phyloP scores from a whole-genome alignment of 2,329 filamentous ascomycete species.

The Penicillium griseofulvum region DNA sequence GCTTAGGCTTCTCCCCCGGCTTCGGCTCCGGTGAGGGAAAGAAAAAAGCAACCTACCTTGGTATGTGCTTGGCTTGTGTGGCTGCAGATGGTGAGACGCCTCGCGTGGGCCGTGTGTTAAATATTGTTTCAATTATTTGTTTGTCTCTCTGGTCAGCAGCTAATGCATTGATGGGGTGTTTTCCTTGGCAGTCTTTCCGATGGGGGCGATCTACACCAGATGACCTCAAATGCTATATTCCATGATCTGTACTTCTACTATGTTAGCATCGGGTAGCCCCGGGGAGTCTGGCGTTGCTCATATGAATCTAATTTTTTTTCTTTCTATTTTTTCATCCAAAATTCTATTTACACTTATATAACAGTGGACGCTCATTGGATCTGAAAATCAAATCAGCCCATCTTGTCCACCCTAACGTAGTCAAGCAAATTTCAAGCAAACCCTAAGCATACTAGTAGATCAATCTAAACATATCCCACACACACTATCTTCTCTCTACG shows the following conservation, averaged over 20 bases:
- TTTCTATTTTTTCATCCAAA: not conserved
- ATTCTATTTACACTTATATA: not conserved
- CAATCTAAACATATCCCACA: not conserved
- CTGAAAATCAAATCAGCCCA: not conserved
- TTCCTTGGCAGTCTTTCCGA: not conserved
- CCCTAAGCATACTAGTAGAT: not conserved
- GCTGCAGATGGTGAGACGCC: conserved; percentile 14
- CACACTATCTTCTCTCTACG: not conserved
- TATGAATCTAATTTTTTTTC: not conserved
- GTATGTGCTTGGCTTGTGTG: conserved; percentile 13
- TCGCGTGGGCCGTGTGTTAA: not conserved
- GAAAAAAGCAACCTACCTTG: not conserved
- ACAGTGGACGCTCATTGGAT: conserved; percentile 2
- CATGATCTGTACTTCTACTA: conserved; percentile 18
- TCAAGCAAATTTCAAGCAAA: not conserved
- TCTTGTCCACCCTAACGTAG: not conserved
- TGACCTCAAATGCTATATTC: conserved; percentile 5
- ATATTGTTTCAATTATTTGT: conserved; percentile 4
- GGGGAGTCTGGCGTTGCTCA: conserved; percentile 17
- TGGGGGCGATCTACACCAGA: not conserved
- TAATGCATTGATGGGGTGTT: conserved; percentile 1
- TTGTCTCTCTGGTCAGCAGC: not conserved
- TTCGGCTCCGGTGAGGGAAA: conserved; percentile 2
- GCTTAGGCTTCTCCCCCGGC: not conserved
- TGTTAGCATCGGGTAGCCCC: conserved; percentile 18